Evolutionary conservation across 192 early-diverging fungal genomes (phyloP), one percentile per base, ranked within the genome.

Genomic region (Oehlia diaphana): DNA sequence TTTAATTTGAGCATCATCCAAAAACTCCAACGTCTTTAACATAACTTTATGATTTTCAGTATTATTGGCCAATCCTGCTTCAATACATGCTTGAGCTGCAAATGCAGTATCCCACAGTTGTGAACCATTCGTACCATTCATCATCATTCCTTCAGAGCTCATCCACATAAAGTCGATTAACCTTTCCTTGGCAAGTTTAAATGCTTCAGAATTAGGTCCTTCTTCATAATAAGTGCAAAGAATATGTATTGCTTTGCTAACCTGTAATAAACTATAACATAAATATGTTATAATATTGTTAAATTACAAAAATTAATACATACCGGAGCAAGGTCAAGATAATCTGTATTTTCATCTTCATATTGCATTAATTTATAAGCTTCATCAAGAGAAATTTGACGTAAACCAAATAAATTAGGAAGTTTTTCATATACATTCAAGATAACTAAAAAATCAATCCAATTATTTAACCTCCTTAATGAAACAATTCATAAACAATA

Each of bases 81-180:
- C 98, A 6, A 94, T 86, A 2, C 89, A 83, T 0, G 97, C 98
- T 81, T 98, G 97, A 44, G 91, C 92, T 47, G 90, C 84, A 85
- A 98, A 95, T 1, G 95, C 90, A 3, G 95, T 93, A 83, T 99
- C 98, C 98, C 98, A 99, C 49, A 98, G 84, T 83, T 99, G 98
- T 73, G 93, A 94, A 13, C 98, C 98, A 77, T 99, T 98, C 19
- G 98, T 99, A 12, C 97, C 97, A 81, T 94, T 95, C 86, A 95
- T 94, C 84, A 95, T 93, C 92, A 99, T 91, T 3, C 98, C 98
- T 78, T 94, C 92, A 31, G 84, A 76, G 68, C 92, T 89, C 91
- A 98, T 92, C 85, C 96, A 99, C 89, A 98, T 88, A 73, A 95
- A 96, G 72, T 99, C 98, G 28, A 87, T 85, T 61, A 93, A 85